These are phyloP conservation scores for Fagus crenata DNA, from an alignment of 306 rosid genomes.

Conservation along the genomic window DNA sequence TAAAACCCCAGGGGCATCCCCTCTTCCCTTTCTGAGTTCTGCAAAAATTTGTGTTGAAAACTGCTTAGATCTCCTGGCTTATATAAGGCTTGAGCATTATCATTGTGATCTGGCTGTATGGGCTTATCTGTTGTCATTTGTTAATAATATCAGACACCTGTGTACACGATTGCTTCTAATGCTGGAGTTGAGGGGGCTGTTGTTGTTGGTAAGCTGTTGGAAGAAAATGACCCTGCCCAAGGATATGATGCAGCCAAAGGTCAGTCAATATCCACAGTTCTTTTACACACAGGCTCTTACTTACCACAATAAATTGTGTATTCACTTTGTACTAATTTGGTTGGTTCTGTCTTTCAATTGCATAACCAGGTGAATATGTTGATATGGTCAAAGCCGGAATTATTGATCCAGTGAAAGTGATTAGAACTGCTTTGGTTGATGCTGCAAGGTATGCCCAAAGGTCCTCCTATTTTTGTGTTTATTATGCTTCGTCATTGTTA, in stretches of 20 bases:
- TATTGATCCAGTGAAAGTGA: slow-evolving; percentile 92
- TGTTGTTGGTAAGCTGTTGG: slow-evolving; percentile 92
- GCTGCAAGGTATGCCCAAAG: slow-evolving; percentile 71
- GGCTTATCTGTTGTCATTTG: background rate
- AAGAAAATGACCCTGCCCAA: slow-evolving; percentile 71
- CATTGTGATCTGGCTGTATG: background rate
- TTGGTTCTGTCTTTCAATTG: background rate
- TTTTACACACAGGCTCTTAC: background rate
- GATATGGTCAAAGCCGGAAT: slow-evolving; percentile 91
- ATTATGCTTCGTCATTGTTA: background rate
- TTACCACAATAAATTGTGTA: background rate
- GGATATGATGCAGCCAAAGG: slow-evolving; percentile 99
- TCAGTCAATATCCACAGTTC: slow-evolving; percentile 31
- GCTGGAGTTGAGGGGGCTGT: slow-evolving; percentile 99
- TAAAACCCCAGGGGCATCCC: background rate
- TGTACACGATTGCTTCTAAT: slow-evolving; percentile 84
- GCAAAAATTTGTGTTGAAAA: background rate
- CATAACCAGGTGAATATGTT: slow-evolving; percentile 78
- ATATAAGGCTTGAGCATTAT: background rate
- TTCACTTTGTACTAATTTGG: background rate
- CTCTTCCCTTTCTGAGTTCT: background rate
- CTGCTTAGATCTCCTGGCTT: background rate
- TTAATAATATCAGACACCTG: slow-evolving; percentile 71
- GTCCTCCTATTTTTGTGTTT: background rate
- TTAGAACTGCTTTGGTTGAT: slow-evolving; percentile 91